Percentiles rank a stretch among this genome's conserved stretches.
Evolutionary conservation across 352 stramenopile species (phyloP).

Genomic region (Phytophthora agathidicida): DNA sequence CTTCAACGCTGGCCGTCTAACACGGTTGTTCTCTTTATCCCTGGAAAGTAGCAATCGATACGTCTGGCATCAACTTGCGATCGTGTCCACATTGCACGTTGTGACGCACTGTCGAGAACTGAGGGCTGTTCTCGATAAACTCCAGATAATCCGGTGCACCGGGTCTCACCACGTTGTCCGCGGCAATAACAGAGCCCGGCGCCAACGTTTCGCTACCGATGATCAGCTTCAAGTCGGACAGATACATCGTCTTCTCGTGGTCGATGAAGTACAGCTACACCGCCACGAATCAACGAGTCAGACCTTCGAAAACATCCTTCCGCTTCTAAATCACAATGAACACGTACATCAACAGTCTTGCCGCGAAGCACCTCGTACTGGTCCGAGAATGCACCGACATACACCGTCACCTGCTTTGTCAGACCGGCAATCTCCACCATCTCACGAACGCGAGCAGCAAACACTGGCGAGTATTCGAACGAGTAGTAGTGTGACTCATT

Average conservation of each 20-base stretch:
- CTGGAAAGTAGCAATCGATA: slow-evolving; percentile 38
- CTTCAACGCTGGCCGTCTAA: background rate
- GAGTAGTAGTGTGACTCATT: slow-evolving; percentile 55
- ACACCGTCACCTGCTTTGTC: slow-evolving; percentile 53
- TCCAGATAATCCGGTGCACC: slow-evolving; percentile 52
- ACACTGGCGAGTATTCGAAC: slow-evolving; percentile 55
- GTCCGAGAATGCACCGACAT: slow-evolving; percentile 45
- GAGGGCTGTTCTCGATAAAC: slow-evolving; percentile 43
- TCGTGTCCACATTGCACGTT: slow-evolving; percentile 16
- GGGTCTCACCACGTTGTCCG: slow-evolving; percentile 54
- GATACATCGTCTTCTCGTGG: slow-evolving; percentile 55
- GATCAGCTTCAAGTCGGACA: slow-evolving; percentile 57
- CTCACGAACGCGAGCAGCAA: slow-evolving; percentile 44
- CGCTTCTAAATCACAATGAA: too few relatives aligned
- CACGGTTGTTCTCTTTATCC: slow-evolving; percentile 9
- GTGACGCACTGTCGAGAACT: slow-evolving; percentile 40
- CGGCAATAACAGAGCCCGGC: slow-evolving; percentile 43
- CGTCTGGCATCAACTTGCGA: slow-evolving; percentile 19
- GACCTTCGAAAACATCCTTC: too few relatives aligned
- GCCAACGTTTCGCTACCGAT: slow-evolving; percentile 38
- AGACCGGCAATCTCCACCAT: slow-evolving; percentile 56
- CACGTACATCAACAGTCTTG: slow-evolving; percentile 55
- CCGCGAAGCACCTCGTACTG: slow-evolving; percentile 37
- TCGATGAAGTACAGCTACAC: slow-evolving; percentile 53
- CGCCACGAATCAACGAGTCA: background rate